A percentile compares a stretch with the other conserved stretches of the same genome.
Conservation (phyloP, 1,139 yeast species). For the Meyerozyma elateridarum region DNA sequence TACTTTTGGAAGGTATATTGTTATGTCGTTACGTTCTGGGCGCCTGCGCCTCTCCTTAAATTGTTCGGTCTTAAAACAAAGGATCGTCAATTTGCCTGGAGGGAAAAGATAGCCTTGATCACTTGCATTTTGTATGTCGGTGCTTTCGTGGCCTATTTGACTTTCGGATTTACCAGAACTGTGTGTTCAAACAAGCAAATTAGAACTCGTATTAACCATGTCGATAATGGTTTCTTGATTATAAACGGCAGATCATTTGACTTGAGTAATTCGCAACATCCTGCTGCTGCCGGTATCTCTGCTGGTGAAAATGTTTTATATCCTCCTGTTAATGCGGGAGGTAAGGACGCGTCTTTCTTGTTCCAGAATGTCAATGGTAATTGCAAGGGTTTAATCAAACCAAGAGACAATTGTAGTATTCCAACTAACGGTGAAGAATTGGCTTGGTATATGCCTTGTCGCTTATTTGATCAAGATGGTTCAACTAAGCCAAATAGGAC, state of each 20-base stretch:
- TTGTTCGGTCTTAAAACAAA: slow-evolving; percentile 74
- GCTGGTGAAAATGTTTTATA: slow-evolving; percentile 67
- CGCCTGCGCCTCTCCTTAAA: slow-evolving; percentile 69
- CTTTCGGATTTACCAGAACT: slow-evolving; percentile 87
- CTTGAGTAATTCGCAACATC: slow-evolving; percentile 67
- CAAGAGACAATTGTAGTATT: slow-evolving; percentile 64
- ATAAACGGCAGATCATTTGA: slow-evolving; percentile 81
- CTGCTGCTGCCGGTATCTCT: slow-evolving; percentile 72
- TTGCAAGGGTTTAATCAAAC: slow-evolving; percentile 77
- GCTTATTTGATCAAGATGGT: slow-evolving; percentile 64
- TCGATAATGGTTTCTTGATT: slow-evolving; percentile 58
- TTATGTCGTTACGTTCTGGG: slow-evolving; percentile 81
- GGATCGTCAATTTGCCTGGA: slow-evolving; percentile 91
- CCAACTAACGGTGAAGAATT: slow-evolving; percentile 62
- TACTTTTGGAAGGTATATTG: slow-evolving; percentile 84
- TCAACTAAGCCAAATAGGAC: slow-evolving; percentile 60
- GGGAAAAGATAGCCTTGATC: slow-evolving; percentile 86
- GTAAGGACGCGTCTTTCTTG: slow-evolving; percentile 79
- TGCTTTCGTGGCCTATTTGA: slow-evolving; percentile 74
- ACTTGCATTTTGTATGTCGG: slow-evolving; percentile 72
- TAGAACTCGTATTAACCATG: slow-evolving; percentile 56
- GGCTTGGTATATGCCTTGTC: slow-evolving; percentile 98
- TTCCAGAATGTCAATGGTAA: slow-evolving; percentile 96
- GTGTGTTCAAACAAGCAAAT: slow-evolving; percentile 54
- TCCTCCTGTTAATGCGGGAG: slow-evolving; percentile 87